Evolutionary conservation across 2,329 filamentous ascomycete species (phyloP).

Genomic region (Claviceps humidiphila): DNA sequence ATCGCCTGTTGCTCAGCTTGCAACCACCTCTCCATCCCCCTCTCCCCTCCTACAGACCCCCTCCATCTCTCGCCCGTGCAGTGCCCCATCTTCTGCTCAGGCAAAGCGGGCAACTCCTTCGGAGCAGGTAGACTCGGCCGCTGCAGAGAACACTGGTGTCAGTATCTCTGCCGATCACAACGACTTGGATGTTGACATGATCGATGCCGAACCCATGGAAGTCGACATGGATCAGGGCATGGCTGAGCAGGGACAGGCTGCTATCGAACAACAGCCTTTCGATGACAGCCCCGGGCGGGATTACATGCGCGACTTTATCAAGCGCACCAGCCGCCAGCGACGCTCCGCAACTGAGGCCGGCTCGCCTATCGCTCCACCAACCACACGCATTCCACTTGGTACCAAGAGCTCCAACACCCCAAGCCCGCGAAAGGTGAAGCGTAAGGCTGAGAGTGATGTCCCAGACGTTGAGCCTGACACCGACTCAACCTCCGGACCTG

Average conservation of each 20-base stretch:
- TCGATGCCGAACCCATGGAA: too few relatives aligned
- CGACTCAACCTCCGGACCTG: conserved; percentile 11
- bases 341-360: conserved; percentile 18
- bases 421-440: conserved; percentile 20
- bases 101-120: neutral
- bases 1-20: neutral
- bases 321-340: conserved; percentile 17
- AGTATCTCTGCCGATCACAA: neutral
- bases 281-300: conserved; percentile 22
- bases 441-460: conserved; percentile 15
- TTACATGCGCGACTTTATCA: conserved; percentile 23
- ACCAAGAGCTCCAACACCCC: conserved; percentile 23
- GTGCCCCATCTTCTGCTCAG: neutral
- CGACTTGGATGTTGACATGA: neutral
- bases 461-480: conserved; percentile 10
- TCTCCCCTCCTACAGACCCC: neutral
- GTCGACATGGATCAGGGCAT: neutral
- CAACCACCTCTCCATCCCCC: neutral
- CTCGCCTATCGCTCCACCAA: conserved; percentile 15
- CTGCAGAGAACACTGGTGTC: neutral
- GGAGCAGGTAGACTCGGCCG: neutral
- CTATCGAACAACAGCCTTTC: conserved; percentile 3
- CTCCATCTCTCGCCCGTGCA: neutral
- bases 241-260: neutral
- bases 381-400: conserved; percentile 18